phyloP scores from a whole-genome alignment of 192 early-diverging fungal species.

The Backusella circina region DNA sequence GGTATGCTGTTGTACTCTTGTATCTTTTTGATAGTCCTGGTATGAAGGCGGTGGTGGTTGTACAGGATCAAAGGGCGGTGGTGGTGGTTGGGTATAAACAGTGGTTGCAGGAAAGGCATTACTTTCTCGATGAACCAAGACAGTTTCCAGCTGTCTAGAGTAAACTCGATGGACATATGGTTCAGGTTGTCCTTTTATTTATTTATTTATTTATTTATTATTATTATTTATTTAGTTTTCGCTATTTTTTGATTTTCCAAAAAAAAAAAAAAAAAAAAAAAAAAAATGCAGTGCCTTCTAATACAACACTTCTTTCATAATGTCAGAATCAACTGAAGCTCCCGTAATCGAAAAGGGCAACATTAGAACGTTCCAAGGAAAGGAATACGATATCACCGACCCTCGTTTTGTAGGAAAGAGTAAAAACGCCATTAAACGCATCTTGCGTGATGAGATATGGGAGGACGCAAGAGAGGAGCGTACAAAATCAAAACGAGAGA shows the following conservation, averaged over 20 bases:
- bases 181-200: not conserved
- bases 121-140: not conserved
- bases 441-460: conserved; percentile 62
- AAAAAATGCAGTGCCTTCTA: not conserved
- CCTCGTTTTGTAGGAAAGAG: conserved; percentile 49
- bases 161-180: not conserved
- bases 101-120: not conserved
- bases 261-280: not conserved
- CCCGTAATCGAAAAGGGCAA: not conserved
- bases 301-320: not conserved
- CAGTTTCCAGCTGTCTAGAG: not conserved
- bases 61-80: conserved; percentile 13
- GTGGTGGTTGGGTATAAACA: conserved; percentile 8
- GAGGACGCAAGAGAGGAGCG: conserved; percentile 39
- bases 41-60: conserved; percentile 30
- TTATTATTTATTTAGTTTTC: not conserved
- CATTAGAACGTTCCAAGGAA: conserved; percentile 8
- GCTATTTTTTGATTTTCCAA: not conserved
- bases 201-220: not conserved
- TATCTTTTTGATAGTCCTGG: conserved; percentile 29
- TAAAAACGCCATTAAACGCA: conserved; percentile 72
- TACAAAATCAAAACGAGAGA: conserved; percentile 43
- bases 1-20: conserved; percentile 1
- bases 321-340: not conserved
- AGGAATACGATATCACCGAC: conserved; percentile 21